Evolutionary conservation across 805 yeast species (phyloP).

Genomic region (Brettanomyces sp.): DNA sequence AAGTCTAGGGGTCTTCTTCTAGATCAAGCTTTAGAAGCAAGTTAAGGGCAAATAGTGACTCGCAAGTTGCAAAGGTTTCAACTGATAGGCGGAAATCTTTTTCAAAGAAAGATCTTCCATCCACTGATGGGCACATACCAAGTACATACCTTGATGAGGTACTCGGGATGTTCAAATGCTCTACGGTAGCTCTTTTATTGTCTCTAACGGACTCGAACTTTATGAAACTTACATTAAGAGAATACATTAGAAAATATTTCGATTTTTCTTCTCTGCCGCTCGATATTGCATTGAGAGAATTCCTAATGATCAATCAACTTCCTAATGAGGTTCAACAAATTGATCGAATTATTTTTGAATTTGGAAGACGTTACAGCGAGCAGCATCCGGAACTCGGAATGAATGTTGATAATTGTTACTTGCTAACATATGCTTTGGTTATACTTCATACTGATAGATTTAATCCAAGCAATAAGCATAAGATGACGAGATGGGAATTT

Average conservation of each 20-base stretch:
- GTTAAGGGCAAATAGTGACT: too few relatives aligned
- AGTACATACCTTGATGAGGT: constrained; percentile 24
- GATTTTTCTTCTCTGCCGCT: constrained; percentile 47
- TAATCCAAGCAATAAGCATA: constrained; percentile 55
- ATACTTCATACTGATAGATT: constrained; percentile 70
- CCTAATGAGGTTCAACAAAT: constrained; percentile 74
- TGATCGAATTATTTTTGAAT: constrained; percentile 53
- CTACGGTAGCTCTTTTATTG: constrained; percentile 19
- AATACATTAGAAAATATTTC: constrained; percentile 28
- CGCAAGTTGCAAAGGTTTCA: too few relatives aligned
- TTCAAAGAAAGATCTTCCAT: neutral
- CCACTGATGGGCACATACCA: constrained; percentile 20
- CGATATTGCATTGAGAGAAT: constrained; percentile 55
- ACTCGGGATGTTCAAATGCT: constrained; percentile 17
- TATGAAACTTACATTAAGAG: constrained; percentile 14
- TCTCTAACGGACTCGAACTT: constrained; percentile 22
- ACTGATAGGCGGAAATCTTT: too few relatives aligned
- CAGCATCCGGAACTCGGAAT: constrained; percentile 30
- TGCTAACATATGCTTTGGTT: constrained; percentile 53
- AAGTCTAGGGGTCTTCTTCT: too few relatives aligned
- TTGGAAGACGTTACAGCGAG: constrained; percentile 42
- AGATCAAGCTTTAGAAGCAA: too few relatives aligned
- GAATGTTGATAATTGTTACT: constrained; percentile 47
- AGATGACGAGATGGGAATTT: constrained; percentile 59
- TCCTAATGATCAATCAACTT: constrained; percentile 46